phyloP scores from a whole-genome alignment of 1,139 yeast species.

The Lodderomyces metapsilosis region DNA sequence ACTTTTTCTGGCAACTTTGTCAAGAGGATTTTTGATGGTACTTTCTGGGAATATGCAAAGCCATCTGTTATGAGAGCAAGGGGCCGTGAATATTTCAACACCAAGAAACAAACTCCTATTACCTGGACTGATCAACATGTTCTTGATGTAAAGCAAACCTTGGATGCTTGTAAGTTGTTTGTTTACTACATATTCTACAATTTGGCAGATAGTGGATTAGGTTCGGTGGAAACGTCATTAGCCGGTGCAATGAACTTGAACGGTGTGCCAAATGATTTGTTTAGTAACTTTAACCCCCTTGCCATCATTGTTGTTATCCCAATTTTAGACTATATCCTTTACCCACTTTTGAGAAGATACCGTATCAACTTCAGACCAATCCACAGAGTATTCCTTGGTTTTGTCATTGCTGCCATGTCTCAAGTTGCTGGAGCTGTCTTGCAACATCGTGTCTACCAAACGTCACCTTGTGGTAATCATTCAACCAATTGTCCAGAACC shows the following conservation, averaged over 20 bases:
- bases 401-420: conserved; percentile 33
- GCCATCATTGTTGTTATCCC: conserved; percentile 66
- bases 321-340: conserved; percentile 53
- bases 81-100: conserved; percentile 30
- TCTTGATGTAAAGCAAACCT: conserved; percentile 56
- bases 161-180: conserved; percentile 61
- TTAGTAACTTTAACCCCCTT: conserved; percentile 66
- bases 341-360: conserved; percentile 57
- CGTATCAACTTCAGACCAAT: conserved; percentile 39
- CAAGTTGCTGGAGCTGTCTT: conserved; percentile 43
- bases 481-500: conserved; percentile 48
- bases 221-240: conserved; percentile 61
- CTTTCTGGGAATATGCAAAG: conserved; percentile 56
- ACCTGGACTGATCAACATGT: conserved; percentile 59
- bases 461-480: conserved; percentile 40
- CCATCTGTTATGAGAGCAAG: conserved; percentile 49
- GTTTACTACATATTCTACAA: conserved; percentile 62
- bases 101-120: conserved; percentile 32
- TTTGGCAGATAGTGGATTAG: conserved; percentile 66
- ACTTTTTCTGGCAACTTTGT: conserved; percentile 23
- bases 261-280: conserved; percentile 72
- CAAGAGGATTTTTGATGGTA: conserved; percentile 28
- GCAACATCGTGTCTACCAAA: conserved; percentile 33
- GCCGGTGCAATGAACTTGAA: conserved; percentile 65
- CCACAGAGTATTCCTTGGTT: conserved; percentile 36